Evolutionary conservation across 441 rosid species (phyloP).

Genomic region (Erodium texanum): DNA sequence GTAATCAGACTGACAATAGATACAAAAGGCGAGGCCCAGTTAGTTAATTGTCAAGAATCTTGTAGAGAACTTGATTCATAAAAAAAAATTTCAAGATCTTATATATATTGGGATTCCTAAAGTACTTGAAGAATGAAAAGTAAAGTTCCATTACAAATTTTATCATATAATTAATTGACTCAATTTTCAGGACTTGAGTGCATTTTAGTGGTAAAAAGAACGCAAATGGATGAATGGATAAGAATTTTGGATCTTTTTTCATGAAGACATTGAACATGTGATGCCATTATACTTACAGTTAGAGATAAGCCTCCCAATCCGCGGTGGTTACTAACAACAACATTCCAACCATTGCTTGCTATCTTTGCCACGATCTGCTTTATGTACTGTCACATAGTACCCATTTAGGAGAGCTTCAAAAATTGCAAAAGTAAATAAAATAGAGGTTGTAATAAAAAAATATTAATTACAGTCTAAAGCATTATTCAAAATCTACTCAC

Average conservation of each 20-base stretch:
- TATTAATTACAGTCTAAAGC: too few species aligned
- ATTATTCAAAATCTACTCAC: too few species aligned
- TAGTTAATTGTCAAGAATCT: neutral
- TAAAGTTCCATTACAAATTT: neutral
- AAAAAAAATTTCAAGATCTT: neutral
- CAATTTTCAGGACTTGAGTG: neutral
- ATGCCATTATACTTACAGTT: conserved; percentile 43
- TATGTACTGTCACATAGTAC: conserved; percentile 41
- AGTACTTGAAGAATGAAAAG: neutral
- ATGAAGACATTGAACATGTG: neutral
- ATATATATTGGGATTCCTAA: neutral
- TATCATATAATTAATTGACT: neutral
- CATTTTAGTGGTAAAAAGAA: neutral
- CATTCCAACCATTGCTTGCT: conserved; percentile 62
- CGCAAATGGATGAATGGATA: neutral
- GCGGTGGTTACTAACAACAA: conserved; percentile 79
- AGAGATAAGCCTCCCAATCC: conserved; percentile 79
- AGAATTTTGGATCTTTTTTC: neutral
- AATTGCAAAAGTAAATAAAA: neutral
- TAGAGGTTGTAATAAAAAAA: too few species aligned
- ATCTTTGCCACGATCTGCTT: conserved; percentile 53
- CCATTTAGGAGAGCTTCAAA: neutral
- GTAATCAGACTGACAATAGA: conserved; percentile 64
- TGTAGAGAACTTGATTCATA: neutral
- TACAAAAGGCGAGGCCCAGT: conserved; percentile 19